Evolutionary conservation across 202 grass and related monocot genomes (phyloP).

Genomic region (Saccharum hybrid): DNA sequence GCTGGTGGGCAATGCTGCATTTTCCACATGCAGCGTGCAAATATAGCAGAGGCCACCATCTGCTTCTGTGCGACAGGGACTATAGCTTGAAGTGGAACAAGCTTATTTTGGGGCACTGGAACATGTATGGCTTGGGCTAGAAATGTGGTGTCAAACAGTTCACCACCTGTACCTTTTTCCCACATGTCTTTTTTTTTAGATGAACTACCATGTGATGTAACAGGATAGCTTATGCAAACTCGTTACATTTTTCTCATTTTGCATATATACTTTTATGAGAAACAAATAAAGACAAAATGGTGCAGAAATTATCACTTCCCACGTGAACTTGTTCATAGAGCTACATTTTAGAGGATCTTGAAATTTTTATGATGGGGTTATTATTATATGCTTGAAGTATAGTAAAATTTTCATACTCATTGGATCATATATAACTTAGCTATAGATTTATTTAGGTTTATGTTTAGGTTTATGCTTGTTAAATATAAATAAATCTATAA

Average conservation of each 20-base stretch:
- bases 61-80: conserved; percentile 46
- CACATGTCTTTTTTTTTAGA: conserved; percentile 3
- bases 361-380: too few species aligned
- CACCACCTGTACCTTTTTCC: conserved; percentile 26
- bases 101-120: conserved; percentile 23
- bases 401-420: too few species aligned
- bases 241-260: not conserved
- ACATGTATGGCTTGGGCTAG: conserved; percentile 36
- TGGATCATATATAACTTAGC: too few species aligned
- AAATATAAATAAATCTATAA: too few species aligned
- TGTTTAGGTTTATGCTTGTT: too few species aligned
- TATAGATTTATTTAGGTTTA: too few species aligned
- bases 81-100: conserved; percentile 34
- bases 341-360: not conserved
- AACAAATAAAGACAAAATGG: not conserved
- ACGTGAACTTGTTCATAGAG: too few species aligned
- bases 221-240: not conserved
- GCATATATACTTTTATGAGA: not conserved
- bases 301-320: not conserved
- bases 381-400: too few species aligned
- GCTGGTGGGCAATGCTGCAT: conserved; percentile 18
- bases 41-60: not conserved
- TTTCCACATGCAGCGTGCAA: conserved; percentile 48
- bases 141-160: conserved; percentile 33
- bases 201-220: not conserved